Percentiles rank a stretch among this genome's conserved stretches.
Evolutionary conservation across 345 rosid species (phyloP).

Genomic region (Raphanus sativus): DNA sequence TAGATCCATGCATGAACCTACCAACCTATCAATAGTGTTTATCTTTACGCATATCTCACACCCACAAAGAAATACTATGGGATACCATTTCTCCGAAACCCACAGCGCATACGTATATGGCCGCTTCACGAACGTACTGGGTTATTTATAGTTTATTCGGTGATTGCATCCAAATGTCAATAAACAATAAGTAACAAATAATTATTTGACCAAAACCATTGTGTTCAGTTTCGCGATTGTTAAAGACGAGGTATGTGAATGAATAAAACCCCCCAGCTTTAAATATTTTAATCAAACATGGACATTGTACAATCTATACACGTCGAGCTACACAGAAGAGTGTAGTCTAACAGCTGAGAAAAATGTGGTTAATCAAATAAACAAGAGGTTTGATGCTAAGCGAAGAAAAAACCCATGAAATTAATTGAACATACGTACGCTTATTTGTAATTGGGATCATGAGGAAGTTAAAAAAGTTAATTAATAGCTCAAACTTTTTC

Average conservation of each 20-base stretch:
- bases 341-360: not conserved
- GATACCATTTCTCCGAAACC: not conserved
- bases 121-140: not conserved
- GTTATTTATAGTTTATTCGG: not conserved
- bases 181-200: not conserved
- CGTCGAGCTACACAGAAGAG: not conserved
- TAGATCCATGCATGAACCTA: slow-evolving; percentile 22
- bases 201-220: not conserved
- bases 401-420: too few relatives aligned
- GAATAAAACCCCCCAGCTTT: not conserved
- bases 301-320: too few relatives aligned
- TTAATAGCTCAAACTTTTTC: too few relatives aligned
- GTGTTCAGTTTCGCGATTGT: not conserved
- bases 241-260: not conserved
- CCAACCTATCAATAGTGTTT: not conserved
- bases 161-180: not conserved
- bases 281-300: not conserved
- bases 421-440: too few relatives aligned
- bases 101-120: not conserved
- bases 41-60: not conserved
- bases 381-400: not conserved
- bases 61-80: not conserved
- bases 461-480: not conserved
- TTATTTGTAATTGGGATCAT: not conserved
- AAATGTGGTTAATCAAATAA: not conserved